phyloP scores from a whole-genome alignment of 768 basidiomycete species.

The Auricularia auricula-judae region DNA sequence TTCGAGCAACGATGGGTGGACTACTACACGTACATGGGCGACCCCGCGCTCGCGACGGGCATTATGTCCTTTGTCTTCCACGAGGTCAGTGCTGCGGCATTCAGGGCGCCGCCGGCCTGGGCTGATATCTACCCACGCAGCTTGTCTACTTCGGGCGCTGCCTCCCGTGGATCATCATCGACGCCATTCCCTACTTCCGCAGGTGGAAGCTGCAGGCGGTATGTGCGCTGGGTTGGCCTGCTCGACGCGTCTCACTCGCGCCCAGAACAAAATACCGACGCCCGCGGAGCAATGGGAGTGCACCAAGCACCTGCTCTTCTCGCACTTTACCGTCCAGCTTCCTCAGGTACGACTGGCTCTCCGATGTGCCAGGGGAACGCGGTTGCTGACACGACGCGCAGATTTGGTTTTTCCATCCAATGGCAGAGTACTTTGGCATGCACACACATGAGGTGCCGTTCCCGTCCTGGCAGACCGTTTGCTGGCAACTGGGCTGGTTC shows the following conservation, averaged over 20 bases:
- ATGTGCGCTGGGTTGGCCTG: conserved; percentile 13
- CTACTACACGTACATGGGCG: conserved; percentile 81
- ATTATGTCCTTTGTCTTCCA: conserved; percentile 87
- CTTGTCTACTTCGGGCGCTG: conserved; percentile 94
- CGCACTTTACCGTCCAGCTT: conserved; percentile 91
- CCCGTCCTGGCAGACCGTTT: conserved; percentile 57
- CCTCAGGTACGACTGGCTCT: conserved; percentile 36
- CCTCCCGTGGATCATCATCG: conserved; percentile 92
- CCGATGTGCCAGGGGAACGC: background rate
- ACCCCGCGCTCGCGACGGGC: conserved; percentile 88
- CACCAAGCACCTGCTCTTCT: conserved; percentile 86
- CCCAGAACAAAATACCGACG: conserved; percentile 58
- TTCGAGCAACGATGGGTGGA: conserved; percentile 71
- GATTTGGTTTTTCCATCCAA: conserved; percentile 89
- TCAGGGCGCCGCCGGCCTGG: background rate
- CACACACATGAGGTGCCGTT: conserved; percentile 89
- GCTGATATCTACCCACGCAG: conserved; percentile 28
- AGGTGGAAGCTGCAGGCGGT: conserved; percentile 88
- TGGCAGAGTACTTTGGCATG: conserved; percentile 84
- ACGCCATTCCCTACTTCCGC: conserved; percentile 86
- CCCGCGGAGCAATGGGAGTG: conserved; percentile 85
- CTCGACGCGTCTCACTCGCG: background rate
- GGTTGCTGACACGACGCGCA: conserved; percentile 15
- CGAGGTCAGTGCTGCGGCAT: conserved; percentile 49
- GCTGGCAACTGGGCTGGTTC: conserved; percentile 73